Evolutionary conservation across 345 rosid species (phyloP).

Genomic region (Gossypium mustelinum): DNA sequence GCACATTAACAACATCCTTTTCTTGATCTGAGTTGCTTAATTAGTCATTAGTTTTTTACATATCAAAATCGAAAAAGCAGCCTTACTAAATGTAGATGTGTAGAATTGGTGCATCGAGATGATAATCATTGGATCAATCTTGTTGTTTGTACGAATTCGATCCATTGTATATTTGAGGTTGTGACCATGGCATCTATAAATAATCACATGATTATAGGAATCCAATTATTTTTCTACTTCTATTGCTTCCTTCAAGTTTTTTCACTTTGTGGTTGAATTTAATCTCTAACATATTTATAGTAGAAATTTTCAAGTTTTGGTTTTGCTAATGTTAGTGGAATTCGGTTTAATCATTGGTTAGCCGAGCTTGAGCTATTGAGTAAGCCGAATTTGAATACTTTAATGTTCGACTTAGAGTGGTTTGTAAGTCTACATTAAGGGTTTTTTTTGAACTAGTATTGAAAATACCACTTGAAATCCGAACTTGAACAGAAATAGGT

Average conservation of each 20-base stretch:
- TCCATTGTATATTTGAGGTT: not conserved
- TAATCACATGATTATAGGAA: not conserved
- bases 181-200: not conserved
- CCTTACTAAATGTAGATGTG: slow-evolving; percentile 1
- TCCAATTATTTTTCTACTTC: not conserved
- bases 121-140: not conserved
- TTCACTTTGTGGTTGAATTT: not conserved
- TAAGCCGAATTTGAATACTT: no score
- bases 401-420: no score
- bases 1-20: not conserved
- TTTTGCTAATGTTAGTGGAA: not conserved
- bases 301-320: not conserved
- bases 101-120: not conserved
- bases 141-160: not conserved
- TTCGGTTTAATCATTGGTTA: no score
- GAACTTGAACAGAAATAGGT: no score
- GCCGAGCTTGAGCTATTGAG: no score
- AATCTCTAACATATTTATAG: not conserved
- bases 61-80: not conserved
- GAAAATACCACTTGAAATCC: no score
- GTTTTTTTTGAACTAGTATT: no score
- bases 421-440: no score
- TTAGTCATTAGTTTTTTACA: not conserved
- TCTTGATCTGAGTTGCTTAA: not conserved
- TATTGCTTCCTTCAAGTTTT: not conserved